phyloP scores from a whole-genome alignment of 352 stramenopile species.

The Globisporangium uncinulatum region DNA sequence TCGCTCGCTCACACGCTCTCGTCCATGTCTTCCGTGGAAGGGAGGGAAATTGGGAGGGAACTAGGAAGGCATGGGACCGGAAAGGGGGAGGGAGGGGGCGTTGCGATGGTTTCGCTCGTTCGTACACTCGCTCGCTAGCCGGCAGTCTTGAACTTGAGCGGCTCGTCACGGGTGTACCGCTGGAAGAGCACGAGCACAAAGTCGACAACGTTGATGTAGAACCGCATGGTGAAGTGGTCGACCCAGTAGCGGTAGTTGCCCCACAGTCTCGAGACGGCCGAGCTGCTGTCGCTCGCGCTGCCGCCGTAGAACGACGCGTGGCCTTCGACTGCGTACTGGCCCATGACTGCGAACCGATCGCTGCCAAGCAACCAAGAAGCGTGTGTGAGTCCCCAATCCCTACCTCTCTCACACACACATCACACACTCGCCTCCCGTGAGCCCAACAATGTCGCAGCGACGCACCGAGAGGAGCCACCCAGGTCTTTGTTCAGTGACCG shows the following conservation, averaged over 20 bases:
- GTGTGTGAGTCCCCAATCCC: not conserved
- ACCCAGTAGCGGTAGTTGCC: constrained; percentile 40
- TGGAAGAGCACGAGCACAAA: constrained; percentile 43
- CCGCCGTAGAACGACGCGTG: constrained; percentile 41
- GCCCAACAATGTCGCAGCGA: not conserved
- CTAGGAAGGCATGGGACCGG: not conserved
- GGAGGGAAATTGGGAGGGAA: too few relatives aligned
- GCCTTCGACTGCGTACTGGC: constrained; percentile 58
- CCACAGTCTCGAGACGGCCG: constrained; percentile 12
- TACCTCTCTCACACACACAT: too few relatives aligned
- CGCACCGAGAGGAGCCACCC: constrained; percentile 62
- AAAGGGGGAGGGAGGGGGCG: not conserved
- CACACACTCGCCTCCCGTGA: not conserved
- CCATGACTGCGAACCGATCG: constrained; percentile 75
- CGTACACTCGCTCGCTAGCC: constrained; percentile 14
- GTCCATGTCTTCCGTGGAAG: not conserved
- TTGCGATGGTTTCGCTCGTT: too few relatives aligned
- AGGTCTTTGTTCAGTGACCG: constrained; percentile 87
- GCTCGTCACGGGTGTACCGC: constrained; percentile 21
- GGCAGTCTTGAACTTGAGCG: constrained; percentile 32
- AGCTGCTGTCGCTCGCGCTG: constrained; percentile 3
- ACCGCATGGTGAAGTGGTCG: constrained; percentile 59
- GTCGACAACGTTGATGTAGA: constrained; percentile 57
- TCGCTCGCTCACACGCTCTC: too few relatives aligned
- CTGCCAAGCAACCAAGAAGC: constrained; percentile 14